phyloP scores from a whole-genome alignment of 768 basidiomycete genomes.

The Rhizopogon sp. region DNA sequence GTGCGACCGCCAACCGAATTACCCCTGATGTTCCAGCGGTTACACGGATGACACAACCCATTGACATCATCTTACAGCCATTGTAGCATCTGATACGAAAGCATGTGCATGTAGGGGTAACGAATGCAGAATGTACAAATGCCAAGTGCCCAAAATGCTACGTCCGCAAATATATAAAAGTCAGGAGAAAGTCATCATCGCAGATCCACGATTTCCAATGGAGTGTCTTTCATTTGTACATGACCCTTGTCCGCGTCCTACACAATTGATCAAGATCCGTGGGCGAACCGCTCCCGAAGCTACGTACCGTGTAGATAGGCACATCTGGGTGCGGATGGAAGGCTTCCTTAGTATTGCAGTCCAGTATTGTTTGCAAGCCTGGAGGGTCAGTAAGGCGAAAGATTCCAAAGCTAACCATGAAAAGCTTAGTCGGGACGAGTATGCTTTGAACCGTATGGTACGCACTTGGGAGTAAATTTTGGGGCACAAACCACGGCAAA shows the following conservation, averaged over 20 bases:
- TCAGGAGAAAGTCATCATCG: constrained; percentile 28
- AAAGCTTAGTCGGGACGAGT: neutral
- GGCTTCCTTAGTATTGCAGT: constrained; percentile 64
- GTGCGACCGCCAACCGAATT: too few species aligned
- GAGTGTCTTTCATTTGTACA: constrained; percentile 68
- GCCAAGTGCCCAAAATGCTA: neutral
- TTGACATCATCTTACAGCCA: constrained; percentile 27
- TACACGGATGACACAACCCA: constrained; percentile 51
- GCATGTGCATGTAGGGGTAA: neutral
- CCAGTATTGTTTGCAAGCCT: constrained; percentile 66
- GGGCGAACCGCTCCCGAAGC: neutral
- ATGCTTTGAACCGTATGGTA: constrained; percentile 6
- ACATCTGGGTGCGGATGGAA: constrained; percentile 85
- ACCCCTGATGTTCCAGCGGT: neutral
- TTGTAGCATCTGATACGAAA: constrained; percentile 2
- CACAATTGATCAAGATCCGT: neutral
- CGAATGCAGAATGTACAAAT: neutral
- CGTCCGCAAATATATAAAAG: neutral
- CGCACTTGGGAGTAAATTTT: constrained; percentile 67
- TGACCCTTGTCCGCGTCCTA: constrained; percentile 86
- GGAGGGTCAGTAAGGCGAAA: constrained; percentile 88
- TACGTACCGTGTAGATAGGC: constrained; percentile 81
- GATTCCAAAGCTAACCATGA: constrained; percentile 58
- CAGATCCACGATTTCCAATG: constrained; percentile 82
- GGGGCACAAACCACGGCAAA: constrained; percentile 93